Evolutionary conservation across 1,284 basidiomycete genomes (phyloP).

Genomic region (Ceraceosorus bombacis): DNA sequence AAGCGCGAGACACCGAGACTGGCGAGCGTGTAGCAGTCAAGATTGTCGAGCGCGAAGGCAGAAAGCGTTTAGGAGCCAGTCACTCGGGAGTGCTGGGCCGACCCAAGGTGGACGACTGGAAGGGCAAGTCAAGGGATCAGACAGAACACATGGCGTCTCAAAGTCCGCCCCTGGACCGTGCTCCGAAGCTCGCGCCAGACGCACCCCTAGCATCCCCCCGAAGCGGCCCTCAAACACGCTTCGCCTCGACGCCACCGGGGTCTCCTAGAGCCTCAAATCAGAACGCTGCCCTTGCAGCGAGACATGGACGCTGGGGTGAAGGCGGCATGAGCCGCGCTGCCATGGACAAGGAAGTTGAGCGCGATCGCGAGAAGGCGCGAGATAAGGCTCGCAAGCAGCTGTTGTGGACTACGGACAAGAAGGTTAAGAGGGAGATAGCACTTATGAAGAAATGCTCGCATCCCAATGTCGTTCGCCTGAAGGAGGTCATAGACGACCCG

Average conservation of each 20-base stretch:
- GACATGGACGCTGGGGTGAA: slow-evolving; percentile 17
- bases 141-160: neutral
- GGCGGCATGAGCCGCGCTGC: slow-evolving; percentile 9
- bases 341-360: slow-evolving; percentile 22
- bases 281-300: slow-evolving; percentile 6
- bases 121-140: neutral
- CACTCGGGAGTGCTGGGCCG: neutral
- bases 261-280: neutral
- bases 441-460: slow-evolving; percentile 91
- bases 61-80: slow-evolving; percentile 35
- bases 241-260: slow-evolving; percentile 9
- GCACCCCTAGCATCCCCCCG: too few species aligned
- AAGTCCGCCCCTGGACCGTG: too few species aligned
- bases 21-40: slow-evolving; percentile 45
- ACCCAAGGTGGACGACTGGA: neutral
- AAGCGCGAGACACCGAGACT: slow-evolving; percentile 39
- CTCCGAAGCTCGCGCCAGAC: too few species aligned
- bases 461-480: slow-evolving; percentile 80
- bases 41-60: slow-evolving; percentile 43
- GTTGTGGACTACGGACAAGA: slow-evolving; percentile 45
- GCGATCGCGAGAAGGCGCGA: slow-evolving; percentile 28
- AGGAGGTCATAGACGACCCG: slow-evolving; percentile 92
- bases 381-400: slow-evolving; percentile 28
- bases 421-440: slow-evolving; percentile 63
- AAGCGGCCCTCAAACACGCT: slow-evolving; percentile 12